These are phyloP conservation scores for Aureobasidium lini DNA, from an alignment of 2,329 filamentous ascomycete species.

Conservation along the genomic window DNA sequence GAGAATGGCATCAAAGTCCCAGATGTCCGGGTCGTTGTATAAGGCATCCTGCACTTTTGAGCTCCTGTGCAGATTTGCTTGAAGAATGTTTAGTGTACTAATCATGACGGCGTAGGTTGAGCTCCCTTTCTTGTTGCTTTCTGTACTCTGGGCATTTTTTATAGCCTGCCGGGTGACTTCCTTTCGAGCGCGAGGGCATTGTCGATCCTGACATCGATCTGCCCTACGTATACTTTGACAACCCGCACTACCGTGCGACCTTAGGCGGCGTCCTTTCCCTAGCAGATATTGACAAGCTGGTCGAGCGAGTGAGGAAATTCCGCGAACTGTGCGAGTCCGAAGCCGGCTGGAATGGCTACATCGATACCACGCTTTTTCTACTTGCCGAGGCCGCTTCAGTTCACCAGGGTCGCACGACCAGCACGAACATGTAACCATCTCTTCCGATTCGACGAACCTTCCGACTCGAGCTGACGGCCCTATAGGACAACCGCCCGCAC, in stretches of 20 bases:
- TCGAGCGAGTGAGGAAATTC: conserved; percentile 2
- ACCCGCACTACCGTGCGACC: conserved; percentile 9
- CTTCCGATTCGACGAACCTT: conserved; percentile 6
- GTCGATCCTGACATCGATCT: conserved; percentile 11
- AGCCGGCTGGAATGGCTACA: conserved; percentile 10
- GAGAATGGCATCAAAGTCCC: conserved; percentile 3
- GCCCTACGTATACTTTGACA: conserved; percentile 10
- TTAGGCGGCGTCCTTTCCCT: conserved; percentile 8
- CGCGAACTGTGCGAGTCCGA: conserved; percentile 10
- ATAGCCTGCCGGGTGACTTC: not conserved
- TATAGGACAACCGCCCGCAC: conserved; percentile 10
- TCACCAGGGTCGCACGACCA: not conserved
- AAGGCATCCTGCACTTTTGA: conserved; percentile 2
- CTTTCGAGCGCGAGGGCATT: conserved; percentile 11
- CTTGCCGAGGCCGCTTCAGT: conserved; percentile 10
- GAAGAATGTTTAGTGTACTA: conserved; percentile 7
- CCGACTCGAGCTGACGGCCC: not conserved
- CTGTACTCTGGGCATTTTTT: conserved; percentile 2
- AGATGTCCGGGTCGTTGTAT: conserved; percentile 3
- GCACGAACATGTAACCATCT: conserved; percentile 6
- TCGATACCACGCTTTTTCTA: conserved; percentile 6
- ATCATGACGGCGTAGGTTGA: not conserved
- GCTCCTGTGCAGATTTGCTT: conserved; percentile 3
- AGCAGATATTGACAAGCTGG: conserved; percentile 3
- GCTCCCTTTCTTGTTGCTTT: conserved; percentile 2